Evolutionary conservation across 192 early-diverging fungal genomes (phyloP).

Genomic region (Coemansia sp.): DNA sequence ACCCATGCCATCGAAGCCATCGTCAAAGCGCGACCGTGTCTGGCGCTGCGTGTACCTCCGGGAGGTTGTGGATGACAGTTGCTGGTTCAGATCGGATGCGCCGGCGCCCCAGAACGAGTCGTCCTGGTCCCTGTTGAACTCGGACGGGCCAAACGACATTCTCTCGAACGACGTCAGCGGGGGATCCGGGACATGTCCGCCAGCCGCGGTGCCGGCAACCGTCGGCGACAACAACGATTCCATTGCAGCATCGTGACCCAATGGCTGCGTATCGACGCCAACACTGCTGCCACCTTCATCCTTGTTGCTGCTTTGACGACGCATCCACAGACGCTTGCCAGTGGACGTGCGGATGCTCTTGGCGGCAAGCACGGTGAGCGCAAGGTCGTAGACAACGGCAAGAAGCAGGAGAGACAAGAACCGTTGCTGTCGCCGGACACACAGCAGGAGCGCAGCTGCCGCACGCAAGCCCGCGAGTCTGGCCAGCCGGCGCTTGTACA

Average conservation of each 20-base stretch:
- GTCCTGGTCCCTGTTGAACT: constrained; percentile 44
- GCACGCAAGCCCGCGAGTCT: constrained; percentile 20
- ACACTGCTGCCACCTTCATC: not conserved
- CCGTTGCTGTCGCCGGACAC: not conserved
- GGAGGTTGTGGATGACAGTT: not conserved
- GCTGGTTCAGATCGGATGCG: not conserved
- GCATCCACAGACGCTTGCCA: constrained; percentile 15
- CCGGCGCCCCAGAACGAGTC: constrained; percentile 21
- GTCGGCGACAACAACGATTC: no score
- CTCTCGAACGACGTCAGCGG: constrained; percentile 28
- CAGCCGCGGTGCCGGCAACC: not conserved
- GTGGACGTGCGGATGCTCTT: constrained; percentile 12
- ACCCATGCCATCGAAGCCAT: not conserved
- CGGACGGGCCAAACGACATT: constrained; percentile 43
- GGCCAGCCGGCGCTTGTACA: constrained; percentile 25
- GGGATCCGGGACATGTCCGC: not conserved
- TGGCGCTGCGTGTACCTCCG: not conserved
- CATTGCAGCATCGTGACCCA: no score
- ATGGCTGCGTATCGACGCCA: no score
- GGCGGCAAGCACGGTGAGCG: constrained; percentile 16
- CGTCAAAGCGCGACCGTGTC: not conserved
- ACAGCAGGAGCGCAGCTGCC: constrained; percentile 12
- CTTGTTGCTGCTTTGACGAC: constrained; percentile 1
- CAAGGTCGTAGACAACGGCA: constrained; percentile 20
- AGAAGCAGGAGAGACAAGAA: not conserved